A percentile compares a stretch with the other conserved stretches of the same genome.
phyloP scores from a whole-genome alignment of 768 basidiomycete species.

The Lactifluus pinguis region DNA sequence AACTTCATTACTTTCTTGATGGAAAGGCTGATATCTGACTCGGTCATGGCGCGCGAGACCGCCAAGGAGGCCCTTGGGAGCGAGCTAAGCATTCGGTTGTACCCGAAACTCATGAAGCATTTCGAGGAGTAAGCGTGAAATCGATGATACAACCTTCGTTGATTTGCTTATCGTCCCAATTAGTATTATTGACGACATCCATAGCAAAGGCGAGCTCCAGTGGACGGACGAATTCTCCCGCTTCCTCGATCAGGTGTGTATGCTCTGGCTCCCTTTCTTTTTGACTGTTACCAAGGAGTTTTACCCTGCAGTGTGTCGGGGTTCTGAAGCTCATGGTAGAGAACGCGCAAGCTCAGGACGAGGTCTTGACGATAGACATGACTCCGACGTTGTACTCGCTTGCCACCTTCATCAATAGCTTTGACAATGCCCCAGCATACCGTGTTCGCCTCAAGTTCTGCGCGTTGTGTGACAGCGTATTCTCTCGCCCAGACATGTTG shows the following conservation, averaged over 20 bases:
- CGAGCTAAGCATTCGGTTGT: constrained; percentile 66
- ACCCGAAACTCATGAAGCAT: constrained; percentile 55
- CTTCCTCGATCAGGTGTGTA: constrained; percentile 65
- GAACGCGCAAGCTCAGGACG: constrained; percentile 52
- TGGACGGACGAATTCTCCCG: constrained; percentile 36
- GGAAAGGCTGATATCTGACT: constrained; percentile 55
- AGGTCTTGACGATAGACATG: constrained; percentile 39
- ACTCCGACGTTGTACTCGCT: constrained; percentile 36
- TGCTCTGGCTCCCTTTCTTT: background rate
- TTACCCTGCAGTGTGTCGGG: constrained; percentile 47
- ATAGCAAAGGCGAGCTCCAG: constrained; percentile 38
- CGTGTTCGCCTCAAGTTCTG: constrained; percentile 75
- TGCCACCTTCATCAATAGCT: constrained; percentile 56
- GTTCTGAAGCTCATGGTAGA: constrained; percentile 76
- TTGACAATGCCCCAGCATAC: constrained; percentile 42
- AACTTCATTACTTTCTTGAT: constrained; percentile 61
- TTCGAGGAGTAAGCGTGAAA: constrained; percentile 56
- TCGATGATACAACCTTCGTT: background rate
- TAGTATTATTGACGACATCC: constrained; percentile 46
- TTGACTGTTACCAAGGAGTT: background rate
- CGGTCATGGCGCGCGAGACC: constrained; percentile 61
- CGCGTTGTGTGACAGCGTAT: constrained; percentile 56
- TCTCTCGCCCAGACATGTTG: constrained; percentile 50
- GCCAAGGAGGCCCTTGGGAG: constrained; percentile 73
- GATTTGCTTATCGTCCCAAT: background rate